Evolutionary conservation across 345 rosid species (phyloP).

Genomic region (Citrus sinensis): DNA sequence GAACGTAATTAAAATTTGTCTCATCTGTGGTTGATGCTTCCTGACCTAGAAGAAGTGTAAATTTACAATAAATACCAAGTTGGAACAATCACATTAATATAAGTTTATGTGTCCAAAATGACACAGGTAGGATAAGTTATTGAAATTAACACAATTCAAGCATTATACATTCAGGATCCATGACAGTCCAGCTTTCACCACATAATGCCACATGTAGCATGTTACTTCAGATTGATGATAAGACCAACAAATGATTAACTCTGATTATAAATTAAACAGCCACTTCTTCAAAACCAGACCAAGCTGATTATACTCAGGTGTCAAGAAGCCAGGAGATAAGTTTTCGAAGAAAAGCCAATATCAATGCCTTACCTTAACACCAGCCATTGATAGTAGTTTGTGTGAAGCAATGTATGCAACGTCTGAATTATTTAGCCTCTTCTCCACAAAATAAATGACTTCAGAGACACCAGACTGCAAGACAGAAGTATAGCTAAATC

Average conservation of each 20-base stretch:
- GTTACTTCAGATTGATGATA: neutral
- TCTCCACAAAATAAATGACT: slow-evolving; percentile 80
- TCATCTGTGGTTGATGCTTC: slow-evolving; percentile 75
- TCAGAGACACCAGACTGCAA: slow-evolving; percentile 86
- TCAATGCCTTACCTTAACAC: slow-evolving; percentile 57
- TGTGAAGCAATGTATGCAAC: slow-evolving; percentile 68
- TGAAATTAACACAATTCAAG: neutral
- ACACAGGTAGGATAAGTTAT: neutral
- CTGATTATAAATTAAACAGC: neutral
- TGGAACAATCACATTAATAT: neutral
- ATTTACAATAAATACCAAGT: neutral
- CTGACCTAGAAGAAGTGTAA: slow-evolving; percentile 45
- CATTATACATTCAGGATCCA: neutral
- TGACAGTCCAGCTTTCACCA: neutral
- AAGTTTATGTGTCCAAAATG: neutral
- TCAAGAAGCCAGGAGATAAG: neutral
- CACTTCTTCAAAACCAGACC: neutral
- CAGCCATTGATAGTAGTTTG: slow-evolving; percentile 82
- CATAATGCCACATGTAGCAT: neutral
- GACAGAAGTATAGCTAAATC: slow-evolving; percentile 6
- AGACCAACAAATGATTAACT: slow-evolving; percentile 7
- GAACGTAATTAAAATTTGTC: slow-evolving; percentile 59
- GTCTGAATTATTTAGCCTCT: slow-evolving; percentile 48
- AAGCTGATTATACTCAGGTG: neutral
- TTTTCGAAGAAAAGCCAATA: neutral